These are phyloP conservation scores for Cercospora zeina DNA, from an alignment of 2,329 filamentous ascomycete genomes.

Conservation along the genomic window DNA sequence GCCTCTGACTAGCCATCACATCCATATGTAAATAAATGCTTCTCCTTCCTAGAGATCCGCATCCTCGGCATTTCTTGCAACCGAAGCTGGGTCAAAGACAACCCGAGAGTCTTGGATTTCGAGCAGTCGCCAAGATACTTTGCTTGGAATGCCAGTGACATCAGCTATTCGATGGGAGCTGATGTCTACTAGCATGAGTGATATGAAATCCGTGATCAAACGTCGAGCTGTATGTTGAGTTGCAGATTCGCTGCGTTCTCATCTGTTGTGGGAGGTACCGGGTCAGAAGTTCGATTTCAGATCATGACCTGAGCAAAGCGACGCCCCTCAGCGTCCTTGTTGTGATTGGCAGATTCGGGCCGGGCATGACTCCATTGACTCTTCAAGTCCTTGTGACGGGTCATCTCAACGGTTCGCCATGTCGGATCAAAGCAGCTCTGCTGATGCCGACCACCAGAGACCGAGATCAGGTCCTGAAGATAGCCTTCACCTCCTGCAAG, in stretches of 20 bases:
- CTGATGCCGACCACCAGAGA: not conserved
- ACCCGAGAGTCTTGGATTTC: not conserved
- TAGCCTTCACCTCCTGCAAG: not conserved
- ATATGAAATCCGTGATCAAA: not conserved
- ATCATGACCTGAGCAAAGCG: too few species aligned
- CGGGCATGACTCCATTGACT: too few species aligned
- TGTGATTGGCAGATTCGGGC: too few species aligned
- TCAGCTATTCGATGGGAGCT: not conserved
- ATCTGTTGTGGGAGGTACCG: too few species aligned
- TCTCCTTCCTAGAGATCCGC: too few species aligned
- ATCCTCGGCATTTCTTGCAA: not conserved
- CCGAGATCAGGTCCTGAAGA: not conserved
- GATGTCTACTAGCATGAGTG: too few species aligned
- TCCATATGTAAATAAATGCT: not conserved
- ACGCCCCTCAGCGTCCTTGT: too few species aligned
- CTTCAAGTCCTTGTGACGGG: not conserved
- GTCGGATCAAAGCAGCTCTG: not conserved
- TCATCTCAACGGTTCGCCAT: not conserved
- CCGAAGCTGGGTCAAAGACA: slow-evolving; percentile 6
- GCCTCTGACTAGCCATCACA: not conserved
- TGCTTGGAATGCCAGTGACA: not conserved
- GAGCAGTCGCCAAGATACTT: not conserved
- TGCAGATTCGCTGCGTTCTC: not conserved
- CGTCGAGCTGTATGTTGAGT: not conserved
- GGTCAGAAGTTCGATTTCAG: too few species aligned